phyloP scores from a whole-genome alignment of 495 filamentous ascomycete species.

The Penicillium canariense region DNA sequence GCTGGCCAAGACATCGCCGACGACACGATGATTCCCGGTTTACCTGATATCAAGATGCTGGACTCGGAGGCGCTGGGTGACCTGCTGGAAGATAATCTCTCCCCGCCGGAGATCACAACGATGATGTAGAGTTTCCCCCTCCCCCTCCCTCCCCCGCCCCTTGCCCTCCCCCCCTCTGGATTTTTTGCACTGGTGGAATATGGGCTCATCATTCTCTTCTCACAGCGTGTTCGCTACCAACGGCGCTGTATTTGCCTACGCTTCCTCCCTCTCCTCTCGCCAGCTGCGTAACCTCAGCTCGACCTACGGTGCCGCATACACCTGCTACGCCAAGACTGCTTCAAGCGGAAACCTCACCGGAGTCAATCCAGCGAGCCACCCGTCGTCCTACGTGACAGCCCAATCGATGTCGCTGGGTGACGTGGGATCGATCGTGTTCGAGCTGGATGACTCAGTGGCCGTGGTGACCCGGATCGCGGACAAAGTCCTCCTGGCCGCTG shows the following conservation, averaged over 20 bases:
- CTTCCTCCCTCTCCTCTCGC: slow-evolving; percentile 41
- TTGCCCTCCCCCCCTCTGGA: neutral
- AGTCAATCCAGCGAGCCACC: slow-evolving; percentile 47
- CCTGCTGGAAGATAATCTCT: slow-evolving; percentile 47
- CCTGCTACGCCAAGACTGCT: slow-evolving; percentile 46
- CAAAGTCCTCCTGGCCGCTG: slow-evolving; percentile 45
- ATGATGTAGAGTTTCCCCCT: slow-evolving; percentile 33
- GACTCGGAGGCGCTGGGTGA: slow-evolving; percentile 48
- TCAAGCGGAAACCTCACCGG: slow-evolving; percentile 48
- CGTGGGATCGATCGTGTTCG: slow-evolving; percentile 50
- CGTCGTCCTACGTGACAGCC: slow-evolving; percentile 48
- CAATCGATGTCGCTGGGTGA: slow-evolving; percentile 50
- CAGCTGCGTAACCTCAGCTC: slow-evolving; percentile 47
- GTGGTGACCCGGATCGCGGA: slow-evolving; percentile 48
- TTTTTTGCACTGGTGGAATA: neutral
- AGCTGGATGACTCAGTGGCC: slow-evolving; percentile 45
- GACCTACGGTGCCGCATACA: slow-evolving; percentile 49
- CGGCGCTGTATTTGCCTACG: slow-evolving; percentile 48
- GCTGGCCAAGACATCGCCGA: slow-evolving; percentile 8
- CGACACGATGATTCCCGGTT: slow-evolving; percentile 47
- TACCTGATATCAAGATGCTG: slow-evolving; percentile 50
- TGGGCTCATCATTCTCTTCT: neutral
- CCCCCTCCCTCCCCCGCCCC: neutral
- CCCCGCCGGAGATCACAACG: slow-evolving; percentile 47
- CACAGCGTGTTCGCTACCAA: slow-evolving; percentile 44